phyloP scores from a whole-genome alignment of 257 asterid species.

The Ballota nigra region DNA sequence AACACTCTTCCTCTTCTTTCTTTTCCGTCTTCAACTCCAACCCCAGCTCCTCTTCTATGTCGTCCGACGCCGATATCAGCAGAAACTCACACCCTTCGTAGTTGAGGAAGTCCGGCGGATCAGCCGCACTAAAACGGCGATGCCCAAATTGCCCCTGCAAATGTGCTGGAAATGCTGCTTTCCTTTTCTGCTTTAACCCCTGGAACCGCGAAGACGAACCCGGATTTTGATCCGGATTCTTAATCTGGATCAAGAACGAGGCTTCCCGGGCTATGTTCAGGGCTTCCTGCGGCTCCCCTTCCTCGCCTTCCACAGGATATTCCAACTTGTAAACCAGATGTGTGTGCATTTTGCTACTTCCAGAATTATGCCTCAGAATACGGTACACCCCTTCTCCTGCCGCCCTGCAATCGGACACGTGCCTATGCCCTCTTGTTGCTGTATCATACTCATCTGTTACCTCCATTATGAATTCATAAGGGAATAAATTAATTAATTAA shows the following conservation, averaged over 20 bases:
- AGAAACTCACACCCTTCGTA: slow-evolving; percentile 81
- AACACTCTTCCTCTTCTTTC: slow-evolving; percentile 13
- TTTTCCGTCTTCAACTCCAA: slow-evolving; percentile 42
- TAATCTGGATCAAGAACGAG: slow-evolving; percentile 63
- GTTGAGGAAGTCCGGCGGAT: slow-evolving; percentile 72
- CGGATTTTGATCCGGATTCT: slow-evolving; percentile 44
- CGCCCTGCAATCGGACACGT: slow-evolving; percentile 26
- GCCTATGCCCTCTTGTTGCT: slow-evolving; percentile 39
- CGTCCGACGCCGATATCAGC: slow-evolving; percentile 67
- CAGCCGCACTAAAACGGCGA: slow-evolving; percentile 42
- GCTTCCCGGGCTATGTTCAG: slow-evolving; percentile 58
- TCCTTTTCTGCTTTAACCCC: slow-evolving; percentile 56
- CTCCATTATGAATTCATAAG: too few species aligned
- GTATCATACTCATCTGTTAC: slow-evolving; percentile 39
- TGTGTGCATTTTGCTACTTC: slow-evolving; percentile 43
- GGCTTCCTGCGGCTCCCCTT: slow-evolving; percentile 49
- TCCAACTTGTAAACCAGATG: slow-evolving; percentile 75
- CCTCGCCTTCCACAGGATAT: slow-evolving; percentile 42
- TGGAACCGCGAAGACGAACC: slow-evolving; percentile 15
- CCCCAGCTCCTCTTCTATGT: slow-evolving; percentile 65
- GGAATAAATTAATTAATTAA: neutral
- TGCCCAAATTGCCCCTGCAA: slow-evolving; percentile 58
- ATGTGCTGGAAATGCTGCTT: slow-evolving; percentile 54
- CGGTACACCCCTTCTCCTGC: slow-evolving; percentile 63
- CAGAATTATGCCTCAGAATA: slow-evolving; percentile 46